phyloP scores from a whole-genome alignment of 805 yeast species.

The Clavispora santaluciae region DNA sequence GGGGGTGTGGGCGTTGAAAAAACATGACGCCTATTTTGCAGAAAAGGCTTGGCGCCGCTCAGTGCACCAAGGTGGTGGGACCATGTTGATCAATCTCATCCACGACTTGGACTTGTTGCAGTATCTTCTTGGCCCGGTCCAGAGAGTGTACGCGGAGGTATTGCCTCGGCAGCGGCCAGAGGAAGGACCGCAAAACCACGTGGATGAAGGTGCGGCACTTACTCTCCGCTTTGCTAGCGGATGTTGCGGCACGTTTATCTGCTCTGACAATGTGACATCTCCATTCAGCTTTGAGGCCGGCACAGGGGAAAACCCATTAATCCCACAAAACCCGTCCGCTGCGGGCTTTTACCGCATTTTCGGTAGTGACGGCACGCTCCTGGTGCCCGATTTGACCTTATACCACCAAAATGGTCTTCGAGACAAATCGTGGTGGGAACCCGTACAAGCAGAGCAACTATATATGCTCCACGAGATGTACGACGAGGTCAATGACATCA shows the following conservation, averaged over 20 bases:
- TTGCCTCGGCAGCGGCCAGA: slow-evolving; percentile 26
- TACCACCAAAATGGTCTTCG: slow-evolving; percentile 25
- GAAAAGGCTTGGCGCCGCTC: slow-evolving; percentile 38
- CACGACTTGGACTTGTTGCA: slow-evolving; percentile 40
- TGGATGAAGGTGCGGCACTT: slow-evolving; percentile 40
- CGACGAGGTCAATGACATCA: slow-evolving; percentile 6
- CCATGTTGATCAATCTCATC: slow-evolving; percentile 35
- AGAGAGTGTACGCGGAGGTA: slow-evolving; percentile 35
- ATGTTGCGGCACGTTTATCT: slow-evolving; percentile 36
- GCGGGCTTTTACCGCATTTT: slow-evolving; percentile 36
- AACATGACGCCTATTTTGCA: slow-evolving; percentile 30
- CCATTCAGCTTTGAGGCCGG: slow-evolving; percentile 40
- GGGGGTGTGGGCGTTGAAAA: slow-evolving; percentile 38
- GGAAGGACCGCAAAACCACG: slow-evolving; percentile 18
- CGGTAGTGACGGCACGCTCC: slow-evolving; percentile 36
- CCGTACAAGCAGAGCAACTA: slow-evolving; percentile 20
- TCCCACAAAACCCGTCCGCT: slow-evolving; percentile 27
- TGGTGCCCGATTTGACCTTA: slow-evolving; percentile 37
- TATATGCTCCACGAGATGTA: slow-evolving; percentile 11
- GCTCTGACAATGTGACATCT: slow-evolving; percentile 37
- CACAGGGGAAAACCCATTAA: slow-evolving; percentile 41
- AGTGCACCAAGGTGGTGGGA: slow-evolving; percentile 33
- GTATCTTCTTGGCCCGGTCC: slow-evolving; percentile 37
- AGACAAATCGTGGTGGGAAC: slow-evolving; percentile 26
- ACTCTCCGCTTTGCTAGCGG: slow-evolving; percentile 35